phyloP scores from a whole-genome alignment of 306 rosid genomes.

The Geum urbanum region DNA sequence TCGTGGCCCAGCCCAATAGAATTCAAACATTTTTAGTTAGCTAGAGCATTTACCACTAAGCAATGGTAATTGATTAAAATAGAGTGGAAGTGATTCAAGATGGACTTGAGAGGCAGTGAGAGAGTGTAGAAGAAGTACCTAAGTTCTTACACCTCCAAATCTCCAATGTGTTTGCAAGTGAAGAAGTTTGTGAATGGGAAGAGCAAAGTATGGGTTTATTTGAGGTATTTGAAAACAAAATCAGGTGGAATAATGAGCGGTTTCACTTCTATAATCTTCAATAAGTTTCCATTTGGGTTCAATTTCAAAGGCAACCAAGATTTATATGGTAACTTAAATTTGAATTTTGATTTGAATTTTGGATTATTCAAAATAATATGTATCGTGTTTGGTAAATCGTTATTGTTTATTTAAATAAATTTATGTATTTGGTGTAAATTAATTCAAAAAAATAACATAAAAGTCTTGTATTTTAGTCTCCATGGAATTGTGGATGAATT shows the following conservation, averaged over 20 bases:
- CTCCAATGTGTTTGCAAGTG: neutral
- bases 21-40: neutral
- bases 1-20: too few species aligned
- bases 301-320: neutral
- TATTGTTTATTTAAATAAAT: too few species aligned
- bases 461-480: too few species aligned
- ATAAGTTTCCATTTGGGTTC: neutral
- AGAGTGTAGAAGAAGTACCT: neutral
- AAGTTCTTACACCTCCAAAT: neutral
- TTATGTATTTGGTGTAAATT: neutral
- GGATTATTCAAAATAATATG: neutral
- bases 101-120: neutral
- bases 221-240: neutral
- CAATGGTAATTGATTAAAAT: neutral
- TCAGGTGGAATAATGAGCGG: neutral
- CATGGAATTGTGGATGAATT: too few species aligned
- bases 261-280: too few species aligned
- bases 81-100: neutral
- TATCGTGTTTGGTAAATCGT: neutral
- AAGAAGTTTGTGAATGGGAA: neutral
- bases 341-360: neutral
- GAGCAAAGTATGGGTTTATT: neutral
- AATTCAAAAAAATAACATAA: too few species aligned
- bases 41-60: neutral
- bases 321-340: neutral